Base-by-base conservation (phyloP, 2,329 filamentous ascomycete species). In the Claviceps maximensis region DNA sequence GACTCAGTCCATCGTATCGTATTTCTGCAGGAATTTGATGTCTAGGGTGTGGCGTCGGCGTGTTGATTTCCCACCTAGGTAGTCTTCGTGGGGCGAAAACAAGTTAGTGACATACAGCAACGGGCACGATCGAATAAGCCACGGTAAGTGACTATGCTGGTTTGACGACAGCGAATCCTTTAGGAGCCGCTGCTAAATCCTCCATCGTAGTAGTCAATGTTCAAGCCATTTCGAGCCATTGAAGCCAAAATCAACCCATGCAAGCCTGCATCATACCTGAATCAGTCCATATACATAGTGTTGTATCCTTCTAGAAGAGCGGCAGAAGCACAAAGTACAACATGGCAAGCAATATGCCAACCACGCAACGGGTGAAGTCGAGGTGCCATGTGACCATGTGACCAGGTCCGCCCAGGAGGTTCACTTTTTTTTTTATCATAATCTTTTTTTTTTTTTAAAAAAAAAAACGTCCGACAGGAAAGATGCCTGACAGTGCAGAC, bases 231-330 rank as follows among this genome's bases (percentile, higher is more conserved):
- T 42, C 36, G 17, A 33, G 9, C 31, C 31, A 40, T 40, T n/a
- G 15, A 3, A 15, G 36, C 15, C 36, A 13, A 7, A 38, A 41
- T 41, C 40, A 21, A 42, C 4, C 38, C 38, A 7, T 19, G 7
- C 40, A 42, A 21, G 9, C 5, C 19, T 42, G 40, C 40, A 21
- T 42, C 19, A 42, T n/a, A 38, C 36, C 36, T 38, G 36, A 15
- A 38, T 38, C 36, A n/a, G 36, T n/a, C 15, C 1, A 13, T 38
- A 6, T 6, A 13, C n/a, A 6, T 6, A 38, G 19, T 19, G 44
- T 10, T 12, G n/a, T 25, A 15, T 47, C 31, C 54, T 64, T 65
- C 63, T 63, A 63, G 63, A 65, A 65, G 55, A 52, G 55, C 62
- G 63, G 61, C 58, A 65, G 63, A 65, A 65, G 61, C 54, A 42